These are phyloP conservation scores for Cercospora sojina DNA, from an alignment of 2,329 filamentous ascomycete genomes.

Conservation along the genomic window DNA sequence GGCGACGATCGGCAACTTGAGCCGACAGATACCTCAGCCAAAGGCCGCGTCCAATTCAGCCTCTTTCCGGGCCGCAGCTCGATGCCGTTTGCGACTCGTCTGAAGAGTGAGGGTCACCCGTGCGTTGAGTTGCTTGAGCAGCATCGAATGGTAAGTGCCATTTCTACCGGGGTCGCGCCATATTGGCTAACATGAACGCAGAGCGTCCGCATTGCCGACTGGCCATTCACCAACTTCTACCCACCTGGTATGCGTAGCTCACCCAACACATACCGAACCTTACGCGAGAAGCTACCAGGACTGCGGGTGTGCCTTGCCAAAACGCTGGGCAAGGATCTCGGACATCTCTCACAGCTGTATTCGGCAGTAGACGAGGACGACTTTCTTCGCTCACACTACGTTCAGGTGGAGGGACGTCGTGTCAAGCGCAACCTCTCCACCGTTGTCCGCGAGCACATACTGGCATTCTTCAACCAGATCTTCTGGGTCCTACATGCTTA, in stretches of 20 bases:
- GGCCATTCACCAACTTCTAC: constrained; percentile 25
- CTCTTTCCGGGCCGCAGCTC: constrained; percentile 20
- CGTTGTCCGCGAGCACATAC: constrained; percentile 22
- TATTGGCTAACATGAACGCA: not conserved
- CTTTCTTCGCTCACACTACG: constrained; percentile 20
- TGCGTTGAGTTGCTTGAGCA: constrained; percentile 25
- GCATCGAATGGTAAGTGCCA: constrained; percentile 20
- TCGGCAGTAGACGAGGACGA: constrained; percentile 11
- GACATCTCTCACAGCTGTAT: constrained; percentile 1
- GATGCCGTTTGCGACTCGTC: constrained; percentile 20
- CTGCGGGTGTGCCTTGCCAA: constrained; percentile 15
- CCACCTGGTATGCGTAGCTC: constrained; percentile 19
- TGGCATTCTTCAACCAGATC: constrained; percentile 25
- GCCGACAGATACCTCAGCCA: constrained; percentile 23
- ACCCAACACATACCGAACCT: constrained; percentile 11
- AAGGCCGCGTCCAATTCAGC: constrained; percentile 22
- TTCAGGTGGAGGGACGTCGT: constrained; percentile 18
- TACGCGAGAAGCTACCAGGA: constrained; percentile 19
- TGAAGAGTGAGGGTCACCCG: constrained; percentile 23
- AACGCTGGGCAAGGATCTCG: not conserved
- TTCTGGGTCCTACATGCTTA: constrained; percentile 18
- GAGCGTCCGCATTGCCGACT: constrained; percentile 15
- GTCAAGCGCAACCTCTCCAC: constrained; percentile 18
- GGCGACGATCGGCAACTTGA: constrained; percentile 25
- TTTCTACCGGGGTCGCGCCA: not conserved